Percentiles rank a stretch among this genome's conserved stretches.
phyloP scores from a whole-genome alignment of 2,329 filamentous ascomycete species.

The Trichoderma sp. region DNA sequence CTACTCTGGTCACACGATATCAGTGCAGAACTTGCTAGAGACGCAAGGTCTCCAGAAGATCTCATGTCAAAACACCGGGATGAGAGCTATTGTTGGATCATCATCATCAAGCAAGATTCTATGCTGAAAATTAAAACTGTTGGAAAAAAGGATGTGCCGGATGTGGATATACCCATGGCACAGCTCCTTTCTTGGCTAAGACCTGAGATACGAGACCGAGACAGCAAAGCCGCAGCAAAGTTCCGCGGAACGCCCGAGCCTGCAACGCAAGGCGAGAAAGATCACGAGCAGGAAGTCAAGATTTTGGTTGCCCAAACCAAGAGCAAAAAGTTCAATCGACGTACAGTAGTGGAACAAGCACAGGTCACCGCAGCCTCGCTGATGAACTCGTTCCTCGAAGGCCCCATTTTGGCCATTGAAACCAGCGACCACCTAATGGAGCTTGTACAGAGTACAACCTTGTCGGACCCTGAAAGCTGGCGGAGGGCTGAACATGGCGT shows the following conservation, averaged over 20 bases:
- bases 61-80: constrained; percentile 74
- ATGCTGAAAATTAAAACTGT: constrained; percentile 79
- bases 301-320: constrained; percentile 81
- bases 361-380: constrained; percentile 61
- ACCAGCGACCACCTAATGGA: constrained; percentile 82
- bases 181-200: constrained; percentile 81
- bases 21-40: constrained; percentile 82
- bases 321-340: constrained; percentile 89
- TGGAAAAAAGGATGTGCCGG: constrained; percentile 70
- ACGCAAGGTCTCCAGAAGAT: constrained; percentile 78
- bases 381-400: constrained; percentile 70
- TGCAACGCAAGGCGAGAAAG: constrained; percentile 31
- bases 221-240: constrained; percentile 58
- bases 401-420: constrained; percentile 85
- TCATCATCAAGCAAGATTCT: constrained; percentile 79
- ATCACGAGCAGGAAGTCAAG: constrained; percentile 70
- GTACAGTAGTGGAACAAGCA: constrained; percentile 80
- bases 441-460: constrained; percentile 68
- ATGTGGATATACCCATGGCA: constrained; percentile 71
- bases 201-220: constrained; percentile 77
- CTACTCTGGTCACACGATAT: constrained; percentile 82
- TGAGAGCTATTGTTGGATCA: constrained; percentile 79
- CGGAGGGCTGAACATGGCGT: constrained; percentile 76
- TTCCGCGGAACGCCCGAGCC: constrained; percentile 32
- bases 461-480: constrained; percentile 85